Conservation (phyloP, 2,329 filamentous ascomycete genomes). For the Alternaria sp. region DNA sequence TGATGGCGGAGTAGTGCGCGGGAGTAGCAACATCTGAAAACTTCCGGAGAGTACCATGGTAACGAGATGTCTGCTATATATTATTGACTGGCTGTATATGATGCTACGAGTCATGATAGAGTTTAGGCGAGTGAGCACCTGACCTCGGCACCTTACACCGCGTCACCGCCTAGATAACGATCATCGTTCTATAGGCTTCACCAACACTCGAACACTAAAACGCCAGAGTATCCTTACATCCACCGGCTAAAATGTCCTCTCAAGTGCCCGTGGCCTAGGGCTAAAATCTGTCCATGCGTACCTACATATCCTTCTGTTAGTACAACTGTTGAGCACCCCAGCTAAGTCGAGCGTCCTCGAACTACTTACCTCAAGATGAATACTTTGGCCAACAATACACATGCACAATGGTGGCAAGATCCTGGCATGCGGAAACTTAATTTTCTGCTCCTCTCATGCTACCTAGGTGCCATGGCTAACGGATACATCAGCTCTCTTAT, state of each 20-base stretch:
- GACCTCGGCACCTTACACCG: slow-evolving; percentile 3
- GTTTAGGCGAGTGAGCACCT: neutral
- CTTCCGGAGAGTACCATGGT: neutral
- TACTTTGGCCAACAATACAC: slow-evolving; percentile 17
- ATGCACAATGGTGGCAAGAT: slow-evolving; percentile 28
- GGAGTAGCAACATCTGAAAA: slow-evolving; percentile 2
- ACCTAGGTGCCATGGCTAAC: slow-evolving; percentile 30
- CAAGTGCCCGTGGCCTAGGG: neutral
- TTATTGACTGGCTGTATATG: neutral
- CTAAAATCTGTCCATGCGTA: neutral
- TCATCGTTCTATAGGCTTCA: neutral
- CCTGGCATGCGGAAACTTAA: slow-evolving; percentile 27
- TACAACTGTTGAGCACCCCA: neutral
- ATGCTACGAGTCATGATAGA: slow-evolving; percentile 1
- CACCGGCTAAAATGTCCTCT: neutral
- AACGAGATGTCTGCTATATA: neutral
- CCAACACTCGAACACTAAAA: neutral
- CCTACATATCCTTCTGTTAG: neutral
- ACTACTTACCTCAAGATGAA: neutral
- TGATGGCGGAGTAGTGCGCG: slow-evolving; percentile 1
- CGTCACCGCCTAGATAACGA: neutral
- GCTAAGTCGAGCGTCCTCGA: neutral
- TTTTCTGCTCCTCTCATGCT: slow-evolving; percentile 27
- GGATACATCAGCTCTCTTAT: slow-evolving; percentile 32
- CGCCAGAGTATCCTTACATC: neutral